Base-by-base conservation (phyloP, 768 basidiomycete species). In the Chalciporus piperatus region DNA sequence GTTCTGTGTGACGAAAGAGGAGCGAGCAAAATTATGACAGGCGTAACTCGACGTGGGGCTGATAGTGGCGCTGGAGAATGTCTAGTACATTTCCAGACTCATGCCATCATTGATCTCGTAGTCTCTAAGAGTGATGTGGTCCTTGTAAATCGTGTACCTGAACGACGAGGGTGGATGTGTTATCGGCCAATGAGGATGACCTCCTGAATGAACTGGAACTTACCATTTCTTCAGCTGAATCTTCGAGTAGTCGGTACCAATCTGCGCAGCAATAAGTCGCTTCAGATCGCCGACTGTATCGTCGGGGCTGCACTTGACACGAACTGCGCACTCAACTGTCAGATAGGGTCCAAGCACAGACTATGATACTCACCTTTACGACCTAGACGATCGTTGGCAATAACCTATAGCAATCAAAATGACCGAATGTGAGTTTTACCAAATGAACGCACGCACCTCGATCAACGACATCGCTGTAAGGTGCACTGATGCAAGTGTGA, bases 221-320 rank as follows among this genome's bases (percentile, higher is more conserved):
- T 58, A 92, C 97, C 95, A 98, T 80, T 98, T 98, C 86, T 97
- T 98, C 47, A 99, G 74, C 64, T 85, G 81, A 52, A 99, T 96
- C 81, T 96, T 98, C 30, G 70, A 72, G 4, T 73, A 62, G 63
- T 92, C 83, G 14, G 96, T 97, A 48, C 97, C 97, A 0, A 83
- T 97, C 70, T 99, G 97, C 0, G 94, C 96, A 2, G 88, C 96
- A 59, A 99, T 98, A 54, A 99, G 85, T 70, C 88, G 89, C 80
- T 98, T 98, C 56, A 99, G 77, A 67, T 98, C 96, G 38, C 96
- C 96, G 32, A 99, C 92, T 1, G 97, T 98, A 67, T 99, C 97
- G 13, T 96, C 86, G 5, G 92, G 82, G 69, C 85, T 87, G 75
- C 95, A 97, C 72, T 98, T 97, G 64, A 98, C 92, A 58, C 92